Base-by-base conservation (phyloP, 208 protist species). In the Leishmania amazonensis region DNA sequence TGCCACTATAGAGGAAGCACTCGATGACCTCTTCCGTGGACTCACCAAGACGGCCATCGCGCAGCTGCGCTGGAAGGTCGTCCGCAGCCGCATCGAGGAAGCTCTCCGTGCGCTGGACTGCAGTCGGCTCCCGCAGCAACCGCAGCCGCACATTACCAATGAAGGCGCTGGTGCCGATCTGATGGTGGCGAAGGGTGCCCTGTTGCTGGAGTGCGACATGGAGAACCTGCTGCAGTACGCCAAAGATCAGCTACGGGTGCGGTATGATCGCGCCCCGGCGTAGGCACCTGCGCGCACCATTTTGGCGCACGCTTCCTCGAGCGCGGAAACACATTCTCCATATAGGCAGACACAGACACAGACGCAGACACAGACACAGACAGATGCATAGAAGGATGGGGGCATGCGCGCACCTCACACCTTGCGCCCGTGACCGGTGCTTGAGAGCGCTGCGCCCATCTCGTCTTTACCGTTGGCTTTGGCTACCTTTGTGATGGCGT, bases 21-120 rank as follows among this genome's bases (percentile, higher is more conserved):
- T 94, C 62, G 49, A 82, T 19, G 57, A 83, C n/a, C 73, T 96
- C 47, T 80, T 93, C 38, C 73, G 40, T 21, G 82, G 86, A 8
- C 85, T 96, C 62, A 85, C 53, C 28, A 85, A 91, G 81, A 7
- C 74, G 13, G 79, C 90, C 68, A 96, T 94, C 79, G 89, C 87
- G 21, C 76, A 89, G 60, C 67, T 96, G 67, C 87, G 85, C 42
- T 96, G 90, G 92, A 89, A 89, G 73, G 79, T 83, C 49, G 85
- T 96, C 21, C 75, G 86, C 17, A 62, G 65, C 15, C 79, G 81
- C 3, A 31, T 95, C 2, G 87, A 89, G 57, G 83, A 85, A 19
- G 84, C 78, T 3, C 81, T 91, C n/a, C 68, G 79, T 28, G 70
- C 58, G 15, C 40, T 64, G 64, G 57, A 38, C 17, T 51, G 53